Evolutionary conservation across 805 yeast genomes (phyloP).

Genomic region (Kuraishia piskuri): DNA sequence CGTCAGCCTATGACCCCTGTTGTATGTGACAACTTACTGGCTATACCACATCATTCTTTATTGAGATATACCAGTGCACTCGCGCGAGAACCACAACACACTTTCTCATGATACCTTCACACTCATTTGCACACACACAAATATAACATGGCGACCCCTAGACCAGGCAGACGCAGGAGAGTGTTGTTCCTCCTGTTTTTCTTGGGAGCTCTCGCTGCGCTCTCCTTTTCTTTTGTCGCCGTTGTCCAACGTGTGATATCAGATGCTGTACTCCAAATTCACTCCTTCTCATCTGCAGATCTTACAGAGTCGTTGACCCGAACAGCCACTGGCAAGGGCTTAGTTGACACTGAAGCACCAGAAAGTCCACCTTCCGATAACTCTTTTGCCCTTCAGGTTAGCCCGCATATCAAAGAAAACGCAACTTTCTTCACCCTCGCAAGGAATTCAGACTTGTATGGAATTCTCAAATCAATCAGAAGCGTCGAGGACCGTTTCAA

Average conservation of each 20-base stretch:
- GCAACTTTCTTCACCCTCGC: constrained; percentile 65
- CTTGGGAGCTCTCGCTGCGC: neutral
- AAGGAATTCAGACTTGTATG: constrained; percentile 50
- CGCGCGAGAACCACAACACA: neutral
- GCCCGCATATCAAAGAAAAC: constrained; percentile 26
- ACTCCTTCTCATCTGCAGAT: neutral
- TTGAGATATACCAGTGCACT: too few species aligned
- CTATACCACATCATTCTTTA: too few species aligned
- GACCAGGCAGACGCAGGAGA: neutral
- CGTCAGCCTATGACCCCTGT: too few species aligned
- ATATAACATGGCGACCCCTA: neutral
- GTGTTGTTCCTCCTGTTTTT: neutral
- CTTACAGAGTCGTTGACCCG: neutral
- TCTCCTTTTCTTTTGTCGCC: neutral
- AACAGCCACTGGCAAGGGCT: neutral
- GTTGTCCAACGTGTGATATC: neutral
- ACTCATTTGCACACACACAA: neutral
- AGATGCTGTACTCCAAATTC: neutral
- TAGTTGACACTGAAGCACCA: neutral
- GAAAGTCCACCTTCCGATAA: neutral
- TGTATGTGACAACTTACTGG: too few species aligned
- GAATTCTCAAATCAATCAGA: constrained; percentile 45
- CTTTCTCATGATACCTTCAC: too few species aligned
- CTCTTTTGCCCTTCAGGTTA: neutral
- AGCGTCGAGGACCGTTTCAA: constrained; percentile 61